Conservation (phyloP, 108 stramenopile species). For the Cyclotella kingstonii region DNA sequence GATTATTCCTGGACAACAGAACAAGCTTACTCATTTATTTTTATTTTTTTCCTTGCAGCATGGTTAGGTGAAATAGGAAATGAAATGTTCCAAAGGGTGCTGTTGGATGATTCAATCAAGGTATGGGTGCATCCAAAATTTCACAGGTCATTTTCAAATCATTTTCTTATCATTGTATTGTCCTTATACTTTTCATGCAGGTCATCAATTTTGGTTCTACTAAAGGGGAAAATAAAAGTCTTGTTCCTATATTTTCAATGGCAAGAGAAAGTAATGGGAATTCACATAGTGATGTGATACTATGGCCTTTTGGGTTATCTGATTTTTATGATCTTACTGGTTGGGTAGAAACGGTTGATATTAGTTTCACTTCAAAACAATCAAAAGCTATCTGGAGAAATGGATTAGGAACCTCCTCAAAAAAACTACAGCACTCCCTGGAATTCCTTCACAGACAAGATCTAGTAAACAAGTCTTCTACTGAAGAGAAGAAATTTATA, state of each 20-base stretch:
- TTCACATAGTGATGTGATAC: constrained; percentile 12
- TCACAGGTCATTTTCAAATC: background rate
- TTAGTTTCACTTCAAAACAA: constrained; percentile 21
- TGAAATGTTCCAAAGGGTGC: constrained; percentile 37
- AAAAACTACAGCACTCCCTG: background rate
- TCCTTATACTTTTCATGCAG: background rate
- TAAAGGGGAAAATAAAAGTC: background rate
- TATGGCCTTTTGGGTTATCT: constrained; percentile 36
- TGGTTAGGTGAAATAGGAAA: constrained; percentile 6
- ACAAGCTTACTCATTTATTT: background rate
- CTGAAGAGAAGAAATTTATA: background rate
- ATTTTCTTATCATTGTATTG: background rate
- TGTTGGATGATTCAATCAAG: constrained; percentile 38
- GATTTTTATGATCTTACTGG: constrained; percentile 6
- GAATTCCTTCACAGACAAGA: background rate
- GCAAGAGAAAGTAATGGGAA: constrained; percentile 1
- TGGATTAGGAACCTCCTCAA: background rate
- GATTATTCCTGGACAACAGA: background rate
- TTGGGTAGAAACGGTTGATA: constrained; percentile 12
- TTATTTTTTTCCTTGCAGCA: background rate
- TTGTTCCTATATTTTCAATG: constrained; percentile 28
- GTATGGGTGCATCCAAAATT: background rate
- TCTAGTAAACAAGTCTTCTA: background rate
- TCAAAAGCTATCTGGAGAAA: constrained; percentile 11
- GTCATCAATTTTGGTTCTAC: constrained; percentile 19